Evolutionary conservation across 2,329 filamentous ascomycete species (phyloP), one percentile per base, ranked within the genome.

Genomic region (Xylaria sp.): DNA sequence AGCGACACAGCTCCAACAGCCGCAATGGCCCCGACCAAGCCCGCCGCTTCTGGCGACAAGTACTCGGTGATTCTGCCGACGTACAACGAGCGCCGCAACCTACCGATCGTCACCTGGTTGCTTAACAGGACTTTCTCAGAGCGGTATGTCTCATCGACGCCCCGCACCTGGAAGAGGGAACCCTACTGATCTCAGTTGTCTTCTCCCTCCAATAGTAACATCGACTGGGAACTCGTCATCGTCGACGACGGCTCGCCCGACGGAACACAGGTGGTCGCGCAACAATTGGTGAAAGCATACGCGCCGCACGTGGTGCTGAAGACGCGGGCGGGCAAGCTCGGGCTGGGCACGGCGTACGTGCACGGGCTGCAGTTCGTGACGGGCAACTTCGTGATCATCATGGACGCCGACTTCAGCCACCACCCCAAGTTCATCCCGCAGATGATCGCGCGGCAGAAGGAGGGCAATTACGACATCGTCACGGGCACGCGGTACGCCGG

Each of bases 361-460:
- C 94, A 98, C 82, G 95, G 95, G 61, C 87, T 99, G 69, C 89
- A 97, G 80, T 98, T 92, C 79, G 92, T 88, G 27, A 94, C 90
- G 24, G 96, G 96, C 76, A 98, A 97, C 87, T 98, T 90, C 79
- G 93, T 99, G 79, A 93, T 99, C 85, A 99, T 99, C 87, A 99
- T 99, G 96, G 96, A 99, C 85, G 96, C 97, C 82, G 96, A 99
- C 84, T 99, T 99, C 87, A 93, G 90, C 75, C 96, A 99, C 85
- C 96, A 99, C 86, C 96, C 96, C 79, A 99, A 98, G 84, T 99
- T 98, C 88, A 97, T 99, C 82, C 90, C 94, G 62, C 86, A 91
- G 78, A 98, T 99, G 93, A 93, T 99, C 76, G 87, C 87, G 68
- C 88, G 90, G 73, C 96, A 98, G 82, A 88, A 89, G 80, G 81